These are phyloP conservation scores for Fagopyrum homotropicum DNA, from an alignment of 148 eudicot genomes.

Conservation along the genomic window DNA sequence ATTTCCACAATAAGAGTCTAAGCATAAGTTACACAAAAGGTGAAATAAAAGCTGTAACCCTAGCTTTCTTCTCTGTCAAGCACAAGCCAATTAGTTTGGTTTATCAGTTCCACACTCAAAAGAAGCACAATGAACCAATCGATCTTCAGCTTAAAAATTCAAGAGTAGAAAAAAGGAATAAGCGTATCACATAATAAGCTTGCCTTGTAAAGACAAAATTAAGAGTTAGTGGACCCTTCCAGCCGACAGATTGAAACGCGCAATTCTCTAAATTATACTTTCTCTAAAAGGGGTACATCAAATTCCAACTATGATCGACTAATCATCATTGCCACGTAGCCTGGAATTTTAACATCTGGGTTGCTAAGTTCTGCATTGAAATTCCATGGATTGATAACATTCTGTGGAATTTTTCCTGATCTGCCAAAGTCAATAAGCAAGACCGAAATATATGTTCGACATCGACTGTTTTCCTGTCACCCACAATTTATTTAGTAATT, in stretches of 20 bases:
- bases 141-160: background rate
- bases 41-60: background rate
- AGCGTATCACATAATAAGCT: background rate
- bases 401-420: background rate
- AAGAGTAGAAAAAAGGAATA: background rate
- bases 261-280: background rate
- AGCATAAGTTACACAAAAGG: background rate
- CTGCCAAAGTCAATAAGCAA: background rate
- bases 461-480: background rate
- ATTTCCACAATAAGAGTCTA: background rate
- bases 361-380: background rate
- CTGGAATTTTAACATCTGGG: background rate
- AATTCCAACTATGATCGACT: background rate
- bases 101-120: background rate
- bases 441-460: background rate
- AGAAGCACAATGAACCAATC: background rate
- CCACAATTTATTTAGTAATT: background rate
- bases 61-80: background rate
- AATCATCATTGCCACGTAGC: background rate
- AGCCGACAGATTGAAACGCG: conserved; percentile 7
- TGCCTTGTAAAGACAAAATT: conserved; percentile 2
- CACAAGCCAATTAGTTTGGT: background rate
- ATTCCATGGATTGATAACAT: background rate
- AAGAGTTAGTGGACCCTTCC: conserved; percentile 1
- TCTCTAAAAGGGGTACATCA: background rate